Base-by-base conservation (phyloP, 176 grass and related monocot genomes). In the Tillandsia fasciculata region DNA sequence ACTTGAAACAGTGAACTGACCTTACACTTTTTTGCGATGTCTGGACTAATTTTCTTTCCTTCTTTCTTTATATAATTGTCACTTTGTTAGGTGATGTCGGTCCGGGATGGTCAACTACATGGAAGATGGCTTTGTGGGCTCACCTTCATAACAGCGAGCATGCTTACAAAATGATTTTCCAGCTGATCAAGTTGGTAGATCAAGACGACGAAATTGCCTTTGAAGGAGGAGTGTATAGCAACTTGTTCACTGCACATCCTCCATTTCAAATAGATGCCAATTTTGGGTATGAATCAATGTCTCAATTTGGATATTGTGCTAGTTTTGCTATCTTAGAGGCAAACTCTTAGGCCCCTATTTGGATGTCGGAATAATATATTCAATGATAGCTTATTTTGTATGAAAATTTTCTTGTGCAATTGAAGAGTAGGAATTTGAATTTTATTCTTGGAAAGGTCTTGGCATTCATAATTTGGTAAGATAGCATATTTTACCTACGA, bases 201-300 rank as follows among this genome's bases (percentile, higher is more conserved):
- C 88, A 88, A 50, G 67, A 84, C 66, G 81, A 92, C 17, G 86
- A 92, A 70, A 64, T 63, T 76, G 50, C 64, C 52, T 83, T 49
- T 47, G 88, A 96, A 87, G 93, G 93, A 83, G 93, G 93, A 50
- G 64, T 96, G n/a, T 96, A 96, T 73, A 92, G 93, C 81, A 96
- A 96, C 72, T 58, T 96, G 77, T 96, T 96, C 79, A 83, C 93
- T 0, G 88, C 93, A 15, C 93, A 96, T 52, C 93, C 89, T 51
- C 93, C 93, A 70, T 96, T 96, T 72, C 93, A 96, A 79, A 96
- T 96, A 51, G 93, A 96, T 85, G 93, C 74, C 77, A 96, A 96
- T 79, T 96, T 92, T 11, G 88, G 89, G 92, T 96, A 89, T 42
- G 73, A 67, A 26, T 42, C 20, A 26, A 12, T 61, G n/a, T 61